Evolutionary conservation across 257 asterid genomes (phyloP), one percentile per base, ranked within the genome.

Genomic region (Solanum gracilifrons): DNA sequence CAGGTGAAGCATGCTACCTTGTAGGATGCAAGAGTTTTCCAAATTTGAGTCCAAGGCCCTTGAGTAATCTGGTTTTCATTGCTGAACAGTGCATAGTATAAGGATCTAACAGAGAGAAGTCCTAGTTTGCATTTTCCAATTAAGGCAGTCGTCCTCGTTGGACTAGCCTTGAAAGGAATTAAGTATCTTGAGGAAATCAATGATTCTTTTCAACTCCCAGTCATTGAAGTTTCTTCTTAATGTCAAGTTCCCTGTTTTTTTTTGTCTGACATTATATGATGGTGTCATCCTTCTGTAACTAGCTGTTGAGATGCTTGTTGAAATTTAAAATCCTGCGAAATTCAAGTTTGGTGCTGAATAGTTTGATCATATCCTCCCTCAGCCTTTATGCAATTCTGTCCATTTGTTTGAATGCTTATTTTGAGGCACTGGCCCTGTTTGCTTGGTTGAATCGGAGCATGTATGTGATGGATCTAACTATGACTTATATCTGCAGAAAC

Each of bases 401-500:
- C 85, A 46, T 80, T 46, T 80, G 39, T 43, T 27, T 23, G 66
- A 48, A 25, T 41, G 64, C 13, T 79, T 43, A 4, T 79, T 43
- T 43, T 41, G 84, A 80, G 39, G 27, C 66, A 46, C 29, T 6
- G 20, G 29, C 6, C 29, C 31, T 48, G 69, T 48, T 48, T 82
- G 12, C 87, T n/a, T 76, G 37, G 43, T 46, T 77, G 68, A 41
- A 51, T 84, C 9, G 64, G 71, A 73, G 82, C 87, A 27, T 88
- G 86, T 31, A 18, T 31, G 86, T 71, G 73, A 73, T 16, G 64
- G 71, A 51, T n/a, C 36, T 31, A 73, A 51, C 77, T 43, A 77
- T 74, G 88, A 29, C 6, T 21, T 51, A 55, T 31, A 2, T 86
- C 18, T 82, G 86, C 94, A 97, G 99, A 97, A 94, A 89, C 96